phyloP scores from a whole-genome alignment of 306 rosid genomes.

The Chamaecrista fasciculata region DNA sequence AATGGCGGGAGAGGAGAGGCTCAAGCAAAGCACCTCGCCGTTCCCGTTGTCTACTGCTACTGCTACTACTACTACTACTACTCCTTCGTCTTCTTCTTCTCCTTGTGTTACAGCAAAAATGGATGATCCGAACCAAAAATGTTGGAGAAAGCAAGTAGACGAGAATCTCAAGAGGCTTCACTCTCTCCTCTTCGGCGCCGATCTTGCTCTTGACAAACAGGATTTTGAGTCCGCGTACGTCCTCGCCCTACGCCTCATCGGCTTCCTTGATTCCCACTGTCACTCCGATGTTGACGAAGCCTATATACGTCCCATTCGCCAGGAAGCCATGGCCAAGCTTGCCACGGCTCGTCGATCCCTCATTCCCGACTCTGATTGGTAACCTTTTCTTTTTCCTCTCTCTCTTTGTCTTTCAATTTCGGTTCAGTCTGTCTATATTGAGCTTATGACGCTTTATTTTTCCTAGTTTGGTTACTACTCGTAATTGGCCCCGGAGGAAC shows the following conservation, averaged over 20 bases:
- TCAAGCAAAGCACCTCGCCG: constrained; percentile 11
- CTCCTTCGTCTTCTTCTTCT: constrained; percentile 17
- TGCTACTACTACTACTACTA: too few relatives aligned
- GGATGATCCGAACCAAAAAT: constrained; percentile 34
- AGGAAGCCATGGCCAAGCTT: constrained; percentile 46
- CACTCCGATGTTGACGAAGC: constrained; percentile 54
- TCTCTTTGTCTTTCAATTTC: background rate
- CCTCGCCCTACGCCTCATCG: constrained; percentile 74
- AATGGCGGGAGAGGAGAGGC: constrained; percentile 66
- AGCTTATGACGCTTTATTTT: background rate
- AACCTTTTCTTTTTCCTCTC: background rate
- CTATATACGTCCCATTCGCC: constrained; percentile 66
- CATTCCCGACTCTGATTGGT: constrained; percentile 71
- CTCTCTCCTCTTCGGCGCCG: constrained; percentile 74
- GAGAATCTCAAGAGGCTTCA: constrained; percentile 68
- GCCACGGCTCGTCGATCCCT: constrained; percentile 53
- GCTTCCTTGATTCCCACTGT: constrained; percentile 68
- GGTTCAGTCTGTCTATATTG: background rate
- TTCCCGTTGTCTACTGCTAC: constrained; percentile 2
- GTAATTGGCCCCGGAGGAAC: background rate
- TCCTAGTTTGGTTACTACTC: background rate
- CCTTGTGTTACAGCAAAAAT: background rate
- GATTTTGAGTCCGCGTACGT: constrained; percentile 65
- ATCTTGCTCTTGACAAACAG: constrained; percentile 49
- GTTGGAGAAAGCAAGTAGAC: constrained; percentile 59